Base-by-base conservation (phyloP, 768 basidiomycete species). In the Suillus fuscotomentosus region DNA sequence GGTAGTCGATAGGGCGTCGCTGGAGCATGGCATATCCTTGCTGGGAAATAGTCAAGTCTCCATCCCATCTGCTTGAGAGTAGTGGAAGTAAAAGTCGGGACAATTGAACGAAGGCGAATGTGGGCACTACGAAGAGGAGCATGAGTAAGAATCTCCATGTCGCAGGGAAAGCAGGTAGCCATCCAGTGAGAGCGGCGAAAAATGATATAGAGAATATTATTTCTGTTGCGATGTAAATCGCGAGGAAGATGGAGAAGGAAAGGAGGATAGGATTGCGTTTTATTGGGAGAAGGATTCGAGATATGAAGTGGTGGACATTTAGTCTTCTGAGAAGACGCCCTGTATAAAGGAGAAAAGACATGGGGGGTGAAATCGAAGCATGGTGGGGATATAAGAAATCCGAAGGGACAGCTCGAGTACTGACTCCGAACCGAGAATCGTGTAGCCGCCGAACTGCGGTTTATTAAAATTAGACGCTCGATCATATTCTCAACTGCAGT, bases 71-170 rank as follows among this genome's bases (percentile, higher is more conserved):
- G 22, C 9, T 27, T 20, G 22, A 36, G 24, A 50, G 24, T 14
- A 41, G 14, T 13, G 56, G n/a, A 14, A 54, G 17, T n/a, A 63
- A 17, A 15, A 65, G 14, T 27, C 64, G 61, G 0, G 14, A 53
- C 20, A 65, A 24, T 51, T 65, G 64, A 11, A 54, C 13, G 20
- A 63, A 51, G n/a, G 64, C 1, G 27, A 65, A 65, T 14, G n/a
- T 41, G 13, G 64, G 64, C 9, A 63, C 53, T 38, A 63, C 62
- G 6, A 53, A 47, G 27, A 65, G 51, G 5, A 63, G 27, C 5
- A 65, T 36, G 6, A 65, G 41, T 13, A 65, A 3, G 31, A 65
- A 13, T 34, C 61, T 63, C 64, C 64, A 65, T 31, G 61, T 63
- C 2, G 34, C 24, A 3, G 64, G 64, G 41, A 61, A 65, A 42